A percentile compares a stretch with the other conserved stretches of the same genome.
Evolutionary conservation across 495 filamentous ascomycete species (phyloP).

Genomic region (Glarea lozoyensis): DNA sequence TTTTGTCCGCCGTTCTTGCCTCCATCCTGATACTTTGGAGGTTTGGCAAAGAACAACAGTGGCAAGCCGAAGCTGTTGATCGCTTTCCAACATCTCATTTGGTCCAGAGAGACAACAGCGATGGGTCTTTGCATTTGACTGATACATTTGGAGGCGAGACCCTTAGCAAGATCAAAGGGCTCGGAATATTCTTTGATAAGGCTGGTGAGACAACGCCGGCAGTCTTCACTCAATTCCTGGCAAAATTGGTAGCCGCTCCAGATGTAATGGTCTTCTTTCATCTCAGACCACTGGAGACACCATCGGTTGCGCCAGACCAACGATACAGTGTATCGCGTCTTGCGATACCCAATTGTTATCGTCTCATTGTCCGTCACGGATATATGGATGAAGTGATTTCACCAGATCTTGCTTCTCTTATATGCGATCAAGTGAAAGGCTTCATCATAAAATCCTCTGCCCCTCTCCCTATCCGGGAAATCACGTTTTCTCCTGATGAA

Average conservation of each 20-base stretch:
- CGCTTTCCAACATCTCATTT: conserved; percentile 39
- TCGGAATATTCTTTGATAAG: conserved; percentile 63
- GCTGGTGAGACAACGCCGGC: conserved; percentile 43
- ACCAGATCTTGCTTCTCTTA: conserved; percentile 46
- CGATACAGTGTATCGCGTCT: conserved; percentile 30
- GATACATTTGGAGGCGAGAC: conserved; percentile 33
- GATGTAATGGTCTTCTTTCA: conserved; percentile 55
- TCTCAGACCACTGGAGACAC: conserved; percentile 44
- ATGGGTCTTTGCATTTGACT: conserved; percentile 24
- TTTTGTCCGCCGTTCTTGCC: conserved; percentile 45
- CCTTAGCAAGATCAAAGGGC: conserved; percentile 37
- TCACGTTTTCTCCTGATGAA: neutral
- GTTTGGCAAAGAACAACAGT: conserved; percentile 66
- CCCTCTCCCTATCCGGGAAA: conserved; percentile 4
- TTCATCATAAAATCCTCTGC: conserved; percentile 33
- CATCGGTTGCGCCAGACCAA: conserved; percentile 32
- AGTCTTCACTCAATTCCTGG: conserved; percentile 54
- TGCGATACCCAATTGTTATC: conserved; percentile 48
- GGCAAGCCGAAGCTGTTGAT: conserved; percentile 54
- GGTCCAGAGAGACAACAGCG: conserved; percentile 17
- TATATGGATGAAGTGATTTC: conserved; percentile 63
- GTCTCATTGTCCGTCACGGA: conserved; percentile 57
- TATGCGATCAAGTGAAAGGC: conserved; percentile 49
- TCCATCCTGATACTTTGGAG: conserved; percentile 59
- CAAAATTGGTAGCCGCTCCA: conserved; percentile 47